Evolutionary conservation across 495 filamentous ascomycete species (phyloP).

Genomic region (Trichoderma virens): DNA sequence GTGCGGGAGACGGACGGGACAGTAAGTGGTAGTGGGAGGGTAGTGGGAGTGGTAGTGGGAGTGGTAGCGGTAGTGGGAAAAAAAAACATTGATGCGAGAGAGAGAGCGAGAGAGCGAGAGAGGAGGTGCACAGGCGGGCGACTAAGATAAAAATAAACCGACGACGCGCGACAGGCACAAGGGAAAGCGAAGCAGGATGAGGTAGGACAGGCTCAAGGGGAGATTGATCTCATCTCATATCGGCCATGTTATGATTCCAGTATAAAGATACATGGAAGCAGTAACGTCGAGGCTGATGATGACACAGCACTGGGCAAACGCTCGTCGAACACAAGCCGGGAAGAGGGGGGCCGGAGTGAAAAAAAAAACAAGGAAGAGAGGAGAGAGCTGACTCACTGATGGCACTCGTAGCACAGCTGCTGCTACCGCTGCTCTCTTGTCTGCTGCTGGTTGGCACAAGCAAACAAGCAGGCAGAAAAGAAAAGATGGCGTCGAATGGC

Average conservation of each 20-base stretch:
- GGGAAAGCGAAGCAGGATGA: background rate
- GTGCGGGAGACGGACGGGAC: conserved; percentile 1
- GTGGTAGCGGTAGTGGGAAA: background rate
- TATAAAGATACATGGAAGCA: background rate
- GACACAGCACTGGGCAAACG: background rate
- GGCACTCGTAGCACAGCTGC: background rate
- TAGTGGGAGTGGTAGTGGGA: background rate
- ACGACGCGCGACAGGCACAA: background rate
- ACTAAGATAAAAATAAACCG: background rate
- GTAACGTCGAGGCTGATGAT: background rate
- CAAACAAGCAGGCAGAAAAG: background rate
- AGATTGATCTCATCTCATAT: background rate
- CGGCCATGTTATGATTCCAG: background rate
- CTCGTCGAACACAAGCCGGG: background rate
- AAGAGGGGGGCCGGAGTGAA: background rate
- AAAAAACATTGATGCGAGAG: background rate
- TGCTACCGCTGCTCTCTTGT: background rate
- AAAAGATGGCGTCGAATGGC: background rate
- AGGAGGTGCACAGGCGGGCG: background rate
- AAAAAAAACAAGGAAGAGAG: background rate
- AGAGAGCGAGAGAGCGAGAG: background rate
- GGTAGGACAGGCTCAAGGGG: background rate
- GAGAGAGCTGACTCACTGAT: background rate
- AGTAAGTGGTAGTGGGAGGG: background rate
- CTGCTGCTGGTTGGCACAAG: background rate